Conservation (phyloP, 306 rosid genomes). For the Prunus davidiana region DNA sequence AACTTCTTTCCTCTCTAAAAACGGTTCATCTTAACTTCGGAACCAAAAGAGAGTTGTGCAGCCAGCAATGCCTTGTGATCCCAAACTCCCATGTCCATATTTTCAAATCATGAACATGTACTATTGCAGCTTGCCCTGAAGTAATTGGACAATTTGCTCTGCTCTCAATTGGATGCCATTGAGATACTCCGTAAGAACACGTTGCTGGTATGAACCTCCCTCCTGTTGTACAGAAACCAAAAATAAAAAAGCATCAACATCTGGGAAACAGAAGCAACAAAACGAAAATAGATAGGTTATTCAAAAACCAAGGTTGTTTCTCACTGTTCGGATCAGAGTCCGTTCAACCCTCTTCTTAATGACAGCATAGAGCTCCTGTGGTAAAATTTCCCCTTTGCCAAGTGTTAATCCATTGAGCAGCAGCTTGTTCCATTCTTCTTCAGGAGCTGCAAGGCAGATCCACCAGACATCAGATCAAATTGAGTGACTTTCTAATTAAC, state of each 20-base stretch:
- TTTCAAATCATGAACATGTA: conserved; percentile 10
- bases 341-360: conserved; percentile 87
- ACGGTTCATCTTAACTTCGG: neutral
- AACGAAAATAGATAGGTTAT: neutral
- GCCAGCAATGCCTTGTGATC: neutral
- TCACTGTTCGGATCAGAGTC: conserved; percentile 84
- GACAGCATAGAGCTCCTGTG: conserved; percentile 59
- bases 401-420: conserved; percentile 70
- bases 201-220: conserved; percentile 94
- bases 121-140: conserved; percentile 53
- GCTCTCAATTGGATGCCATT: conserved; percentile 79
- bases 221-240: conserved; percentile 46
- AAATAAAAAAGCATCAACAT: conserved; percentile 3
- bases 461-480: neutral
- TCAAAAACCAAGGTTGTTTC: conserved; percentile 23
- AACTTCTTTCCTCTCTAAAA: neutral
- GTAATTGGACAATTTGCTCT: conserved; percentile 59
- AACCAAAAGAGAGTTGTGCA: conserved; percentile 20
- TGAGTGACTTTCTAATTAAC: neutral
- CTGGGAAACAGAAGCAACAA: conserved; percentile 16
- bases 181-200: conserved; percentile 70
- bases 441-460: conserved; percentile 60
- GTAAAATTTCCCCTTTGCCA: conserved; percentile 68
- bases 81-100: neutral
- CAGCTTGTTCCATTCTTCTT: conserved; percentile 79